phyloP scores from a whole-genome alignment of 1,284 basidiomycete genomes.

The Cryptococcus floricola region DNA sequence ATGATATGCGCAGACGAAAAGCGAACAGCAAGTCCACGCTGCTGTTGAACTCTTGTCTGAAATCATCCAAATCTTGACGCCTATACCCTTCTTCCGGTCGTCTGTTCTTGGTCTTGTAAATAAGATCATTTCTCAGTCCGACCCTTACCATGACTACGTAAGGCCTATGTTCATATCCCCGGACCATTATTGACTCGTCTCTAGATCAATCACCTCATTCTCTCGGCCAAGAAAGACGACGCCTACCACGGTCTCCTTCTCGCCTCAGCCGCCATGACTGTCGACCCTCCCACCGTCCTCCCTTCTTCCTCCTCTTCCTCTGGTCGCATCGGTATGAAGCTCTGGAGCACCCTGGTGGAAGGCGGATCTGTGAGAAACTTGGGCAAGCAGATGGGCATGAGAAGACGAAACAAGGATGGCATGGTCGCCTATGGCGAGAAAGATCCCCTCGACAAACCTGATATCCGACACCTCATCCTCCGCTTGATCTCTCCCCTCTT shows the following conservation, averaged over 20 bases:
- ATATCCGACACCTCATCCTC: constrained; percentile 46
- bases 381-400: constrained; percentile 47
- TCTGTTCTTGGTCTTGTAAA: constrained; percentile 40
- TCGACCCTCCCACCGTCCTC: constrained; percentile 21
- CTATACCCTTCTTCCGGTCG: constrained; percentile 48
- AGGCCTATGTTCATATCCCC: constrained; percentile 9
- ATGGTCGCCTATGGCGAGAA: constrained; percentile 30
- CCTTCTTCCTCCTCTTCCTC: constrained; percentile 12
- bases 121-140: constrained; percentile 36
- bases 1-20: constrained; percentile 25
- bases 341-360: constrained; percentile 41
- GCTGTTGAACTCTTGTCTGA: constrained; percentile 39
- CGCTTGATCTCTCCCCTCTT: constrained; percentile 44
- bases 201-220: constrained; percentile 41
- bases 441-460: constrained; percentile 44
- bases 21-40: constrained; percentile 36
- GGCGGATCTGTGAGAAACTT: constrained; percentile 41
- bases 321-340: constrained; percentile 30
- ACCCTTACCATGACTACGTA: constrained; percentile 40
- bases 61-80: constrained; percentile 43
- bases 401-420: constrained; percentile 43
- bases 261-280: constrained; percentile 36
- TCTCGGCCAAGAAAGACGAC: constrained; percentile 44
- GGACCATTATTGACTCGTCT: background rate
- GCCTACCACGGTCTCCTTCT: constrained; percentile 35